Evolutionary conservation across 1,139 yeast genomes (phyloP).

Genomic region (Zhuliangozyma blackwelliae): DNA sequence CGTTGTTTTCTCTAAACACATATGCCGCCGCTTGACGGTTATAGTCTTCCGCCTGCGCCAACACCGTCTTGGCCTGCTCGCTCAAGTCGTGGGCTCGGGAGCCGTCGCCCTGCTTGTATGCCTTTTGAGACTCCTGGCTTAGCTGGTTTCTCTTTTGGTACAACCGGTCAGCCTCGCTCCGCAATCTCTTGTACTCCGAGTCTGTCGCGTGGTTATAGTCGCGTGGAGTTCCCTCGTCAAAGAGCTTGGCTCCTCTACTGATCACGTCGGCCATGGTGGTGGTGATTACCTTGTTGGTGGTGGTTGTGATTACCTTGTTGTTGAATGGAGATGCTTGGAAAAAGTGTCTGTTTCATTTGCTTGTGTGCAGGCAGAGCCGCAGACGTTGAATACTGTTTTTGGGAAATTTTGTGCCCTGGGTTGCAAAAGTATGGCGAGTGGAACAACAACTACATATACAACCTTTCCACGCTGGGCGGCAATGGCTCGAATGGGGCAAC

Average conservation of each 20-base stretch:
- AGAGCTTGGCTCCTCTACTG: slow-evolving; percentile 38
- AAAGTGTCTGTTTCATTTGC: too few relatives aligned
- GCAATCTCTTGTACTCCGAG: slow-evolving; percentile 55
- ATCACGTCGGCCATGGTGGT: slow-evolving; percentile 16
- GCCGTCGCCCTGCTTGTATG: slow-evolving; percentile 72
- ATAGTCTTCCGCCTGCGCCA: slow-evolving; percentile 58
- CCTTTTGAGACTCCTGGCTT: slow-evolving; percentile 68
- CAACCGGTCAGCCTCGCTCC: slow-evolving; percentile 68
- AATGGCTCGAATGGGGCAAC: too few relatives aligned
- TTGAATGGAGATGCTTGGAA: too few relatives aligned
- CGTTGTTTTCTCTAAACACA: slow-evolving; percentile 83
- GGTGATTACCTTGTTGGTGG: too few relatives aligned
- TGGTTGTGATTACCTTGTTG: neutral
- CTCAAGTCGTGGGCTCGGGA: slow-evolving; percentile 70
- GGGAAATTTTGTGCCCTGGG: too few relatives aligned
- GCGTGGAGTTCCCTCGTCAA: slow-evolving; percentile 26
- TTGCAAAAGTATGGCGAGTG: too few relatives aligned
- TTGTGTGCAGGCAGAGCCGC: too few relatives aligned
- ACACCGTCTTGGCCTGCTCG: slow-evolving; percentile 59
- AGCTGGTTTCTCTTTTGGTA: slow-evolving; percentile 53
- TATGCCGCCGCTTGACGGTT: slow-evolving; percentile 85
- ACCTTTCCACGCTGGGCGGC: too few relatives aligned
- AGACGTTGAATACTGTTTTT: too few relatives aligned
- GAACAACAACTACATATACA: too few relatives aligned
- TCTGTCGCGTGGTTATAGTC: slow-evolving; percentile 78